Base-by-base conservation (phyloP, 805 yeast genomes). In the Metahyphopichia silvanorum region DNA sequence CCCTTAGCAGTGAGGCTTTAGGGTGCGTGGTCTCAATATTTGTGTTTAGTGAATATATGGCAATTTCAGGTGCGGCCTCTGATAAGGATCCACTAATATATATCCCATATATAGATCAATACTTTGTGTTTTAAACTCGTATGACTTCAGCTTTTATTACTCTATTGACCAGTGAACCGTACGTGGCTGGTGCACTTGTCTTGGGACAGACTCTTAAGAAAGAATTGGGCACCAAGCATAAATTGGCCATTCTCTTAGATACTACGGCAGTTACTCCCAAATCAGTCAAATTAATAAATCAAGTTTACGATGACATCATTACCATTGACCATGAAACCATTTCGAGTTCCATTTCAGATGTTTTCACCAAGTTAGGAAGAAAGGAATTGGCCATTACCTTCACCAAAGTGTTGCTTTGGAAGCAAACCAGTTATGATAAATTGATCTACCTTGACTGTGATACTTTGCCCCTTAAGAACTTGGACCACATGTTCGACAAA, bases 391-490 rank as follows among this genome's bases (percentile, higher is more conserved):
- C 53, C n/a, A 40, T 42, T 10, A 52, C 60, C n/a, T 55, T 39
- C 34, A 27, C 53, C 35, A 56, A 56, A 36, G 32, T 56, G n/a
- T 36, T 48, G 37, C 34, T 56, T 16, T 56, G 60, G 60, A 34
- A 45, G 27, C 46, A 44, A 35, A 33, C 44, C 32, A 28, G 47
- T 25, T 54, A 42, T 38, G 56, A 44, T 16, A 36, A 32, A 17
- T 33, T 56, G 23, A 37, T 56, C 12, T 56, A 52, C 36, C 46
- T 56, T 21, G 62, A 56, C 33, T 46, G 51, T 21, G 62, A 56
- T 35, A 46, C 58, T 7, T 43, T 56, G 23, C 58, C 60, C 7
- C 37, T 55, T 25, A 37, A 33, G 23, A 31, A 32, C 24, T 36
- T 51, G 34, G 49, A 60, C 31, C 41, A 42, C 12, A 42, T 60